Evolutionary conservation across 2,329 filamentous ascomycete species (phyloP).

Genomic region (Dothistroma septosporum): DNA sequence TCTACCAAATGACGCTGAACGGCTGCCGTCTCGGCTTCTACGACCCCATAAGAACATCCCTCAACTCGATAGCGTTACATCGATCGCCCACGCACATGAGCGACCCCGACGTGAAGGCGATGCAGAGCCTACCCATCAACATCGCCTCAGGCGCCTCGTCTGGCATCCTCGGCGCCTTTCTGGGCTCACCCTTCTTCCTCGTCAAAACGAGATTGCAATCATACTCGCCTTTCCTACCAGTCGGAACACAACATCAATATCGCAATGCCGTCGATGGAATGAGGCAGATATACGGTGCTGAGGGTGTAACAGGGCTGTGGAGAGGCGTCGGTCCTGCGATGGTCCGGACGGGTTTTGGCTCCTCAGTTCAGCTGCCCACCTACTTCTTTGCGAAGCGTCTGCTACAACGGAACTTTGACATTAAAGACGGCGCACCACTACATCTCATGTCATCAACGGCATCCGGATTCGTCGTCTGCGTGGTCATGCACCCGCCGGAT

Average conservation of each 20-base stretch:
- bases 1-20: conserved; percentile 95
- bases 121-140: conserved; percentile 85
- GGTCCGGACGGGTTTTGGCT: conserved; percentile 93
- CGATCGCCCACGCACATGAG: conserved; percentile 59
- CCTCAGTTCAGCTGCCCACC: conserved; percentile 91
- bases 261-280: conserved; percentile 80
- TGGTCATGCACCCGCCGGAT: conserved; percentile 97
- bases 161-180: conserved; percentile 86
- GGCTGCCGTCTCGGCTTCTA: conserved; percentile 97
- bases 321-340: conserved; percentile 88
- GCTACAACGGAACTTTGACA: conserved; percentile 73
- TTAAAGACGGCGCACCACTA: conserved; percentile 85
- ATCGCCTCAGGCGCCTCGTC: conserved; percentile 87
- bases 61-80: conserved; percentile 52
- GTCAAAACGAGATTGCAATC: conserved; percentile 96
- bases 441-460: conserved; percentile 84
- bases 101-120: conserved; percentile 33
- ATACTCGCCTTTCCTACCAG: conserved; percentile 84
- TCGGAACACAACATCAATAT: conserved; percentile 96
- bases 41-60: conserved; percentile 75
- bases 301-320: conserved; percentile 80
- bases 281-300: conserved; percentile 68
- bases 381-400: conserved; percentile 96
- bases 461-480: conserved; percentile 94
- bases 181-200: conserved; percentile 93